Base-by-base conservation (phyloP, 306 rosid species). In the Myrica gale region DNA sequence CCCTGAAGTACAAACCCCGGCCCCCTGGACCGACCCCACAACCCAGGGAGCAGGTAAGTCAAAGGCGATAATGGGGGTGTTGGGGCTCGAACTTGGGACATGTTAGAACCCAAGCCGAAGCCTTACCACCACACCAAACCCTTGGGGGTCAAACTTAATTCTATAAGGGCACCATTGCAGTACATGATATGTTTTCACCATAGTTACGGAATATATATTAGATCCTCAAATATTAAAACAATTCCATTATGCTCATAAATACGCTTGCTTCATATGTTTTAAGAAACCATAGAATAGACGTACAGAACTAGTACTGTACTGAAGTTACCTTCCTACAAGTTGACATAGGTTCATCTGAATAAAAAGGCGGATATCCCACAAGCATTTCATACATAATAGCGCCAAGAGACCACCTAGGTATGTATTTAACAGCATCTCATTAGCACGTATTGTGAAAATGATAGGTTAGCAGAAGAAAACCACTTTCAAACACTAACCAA, bases 381-480 rank as follows among this genome's bases (percentile, higher is more conserved):
- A 96, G 91, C 99, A 96, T 96, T 89, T 96, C 99, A 80, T 90
- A 96, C 99, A 96, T 96, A 74, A 96, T 90, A 68, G 98, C 99
- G 58, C 99, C 99, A 62, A 96, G 86, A 51, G 99, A 96, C 99
- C 99, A 96, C 99, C 99, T 96, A 74, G 53, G 76, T 56, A 54
- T 71, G 75, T 75, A 87, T 81, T 81, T 42, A 80, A 53, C 56
- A 79, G 62, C 76, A 76, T 79, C 66, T 68, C 75, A 86, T 78
- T 69, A 45, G 76, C 55, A 77, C 46, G 76, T 20, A 77, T 52
- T 54, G 60, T 51, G 50, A 58, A 74, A 78, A 73, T 70, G 81
- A 44, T 43, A 20, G 69, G 4, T 61, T 65, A 73, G 55, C 66
- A 54, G 32, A 21, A 61, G 53, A 9, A 73, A 74, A 73, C 58